These are phyloP conservation scores for Apiospora kogelbergensis DNA, from an alignment of 2,329 filamentous ascomycete species.

Conservation along the genomic window DNA sequence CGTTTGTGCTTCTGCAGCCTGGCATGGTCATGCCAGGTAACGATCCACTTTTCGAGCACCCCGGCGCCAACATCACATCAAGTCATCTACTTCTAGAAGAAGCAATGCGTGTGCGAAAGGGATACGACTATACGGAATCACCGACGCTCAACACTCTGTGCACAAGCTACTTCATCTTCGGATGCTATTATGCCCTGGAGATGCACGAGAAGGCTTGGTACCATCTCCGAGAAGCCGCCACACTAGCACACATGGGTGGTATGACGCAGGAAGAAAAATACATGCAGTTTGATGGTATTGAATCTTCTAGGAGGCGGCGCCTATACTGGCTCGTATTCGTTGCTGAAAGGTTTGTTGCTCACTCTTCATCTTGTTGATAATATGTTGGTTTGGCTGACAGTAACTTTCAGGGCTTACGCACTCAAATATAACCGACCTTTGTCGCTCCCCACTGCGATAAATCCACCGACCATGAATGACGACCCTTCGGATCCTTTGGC, in stretches of 20 bases:
- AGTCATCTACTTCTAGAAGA: constrained; percentile 69
- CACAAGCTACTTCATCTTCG: constrained; percentile 80
- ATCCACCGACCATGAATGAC: constrained; percentile 61
- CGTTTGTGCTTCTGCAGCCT: constrained; percentile 68
- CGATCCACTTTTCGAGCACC: constrained; percentile 57
- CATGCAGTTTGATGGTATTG: constrained; percentile 54
- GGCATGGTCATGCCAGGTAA: constrained; percentile 61
- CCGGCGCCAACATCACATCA: constrained; percentile 61
- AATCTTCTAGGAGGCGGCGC: constrained; percentile 63
- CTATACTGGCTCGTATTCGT: constrained; percentile 74
- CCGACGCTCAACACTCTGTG: constrained; percentile 60
- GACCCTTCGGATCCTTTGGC: constrained; percentile 57
- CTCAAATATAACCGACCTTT: constrained; percentile 69
- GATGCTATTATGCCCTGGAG: constrained; percentile 69
- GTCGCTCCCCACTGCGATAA: constrained; percentile 68
- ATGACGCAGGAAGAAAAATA: constrained; percentile 67
- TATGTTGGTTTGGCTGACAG: background rate
- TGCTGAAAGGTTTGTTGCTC: constrained; percentile 59
- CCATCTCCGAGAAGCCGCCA: constrained; percentile 74
- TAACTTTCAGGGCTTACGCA: constrained; percentile 60
- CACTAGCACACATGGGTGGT: constrained; percentile 60
- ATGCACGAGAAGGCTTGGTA: constrained; percentile 78
- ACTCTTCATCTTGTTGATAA: background rate
- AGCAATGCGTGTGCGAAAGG: constrained; percentile 62
- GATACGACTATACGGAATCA: constrained; percentile 58